Conservation (phyloP, 371 early-diverging fungal genomes). For the Rhizopus arrhizus region DNA sequence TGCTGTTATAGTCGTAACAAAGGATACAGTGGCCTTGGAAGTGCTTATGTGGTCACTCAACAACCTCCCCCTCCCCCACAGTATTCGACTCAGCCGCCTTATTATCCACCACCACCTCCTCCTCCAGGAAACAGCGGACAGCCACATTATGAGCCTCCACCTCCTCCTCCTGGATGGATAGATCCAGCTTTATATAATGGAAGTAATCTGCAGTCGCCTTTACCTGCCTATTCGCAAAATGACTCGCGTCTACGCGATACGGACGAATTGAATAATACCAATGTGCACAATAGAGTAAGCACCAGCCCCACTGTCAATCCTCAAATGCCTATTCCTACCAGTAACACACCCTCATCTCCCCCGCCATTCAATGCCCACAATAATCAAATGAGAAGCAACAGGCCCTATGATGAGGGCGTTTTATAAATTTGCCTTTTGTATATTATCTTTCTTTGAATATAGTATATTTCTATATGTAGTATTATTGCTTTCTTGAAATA, state of each 20-base stretch:
- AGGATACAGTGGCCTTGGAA: constrained; percentile 29
- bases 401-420: neutral
- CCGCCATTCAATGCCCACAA: neutral
- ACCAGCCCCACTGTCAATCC: constrained; percentile 3
- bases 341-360: neutral
- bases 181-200: constrained; percentile 60
- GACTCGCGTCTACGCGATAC: constrained; percentile 10
- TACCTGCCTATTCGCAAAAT: constrained; percentile 24
- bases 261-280: constrained; percentile 22
- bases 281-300: constrained; percentile 10
- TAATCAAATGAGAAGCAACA: neutral
- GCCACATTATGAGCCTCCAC: constrained; percentile 22
- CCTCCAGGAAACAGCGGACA: constrained; percentile 7
- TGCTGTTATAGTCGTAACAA: constrained; percentile 30
- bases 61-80: constrained; percentile 25
- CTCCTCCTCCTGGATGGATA: constrained; percentile 50
- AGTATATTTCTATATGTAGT: neutral
- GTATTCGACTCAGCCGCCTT: constrained; percentile 22
- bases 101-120: constrained; percentile 33
- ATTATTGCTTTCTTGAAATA: too few species aligned
- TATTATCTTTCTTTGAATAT: neutral
- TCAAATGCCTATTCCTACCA: neutral
- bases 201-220: constrained; percentile 20
- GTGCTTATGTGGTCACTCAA: constrained; percentile 26
- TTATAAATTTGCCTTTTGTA: neutral